Percentiles rank a stretch among this genome's conserved stretches.
Evolutionary conservation across 768 basidiomycete genomes (phyloP).

Genomic region (Hygrophoropsis aurantiaca): DNA sequence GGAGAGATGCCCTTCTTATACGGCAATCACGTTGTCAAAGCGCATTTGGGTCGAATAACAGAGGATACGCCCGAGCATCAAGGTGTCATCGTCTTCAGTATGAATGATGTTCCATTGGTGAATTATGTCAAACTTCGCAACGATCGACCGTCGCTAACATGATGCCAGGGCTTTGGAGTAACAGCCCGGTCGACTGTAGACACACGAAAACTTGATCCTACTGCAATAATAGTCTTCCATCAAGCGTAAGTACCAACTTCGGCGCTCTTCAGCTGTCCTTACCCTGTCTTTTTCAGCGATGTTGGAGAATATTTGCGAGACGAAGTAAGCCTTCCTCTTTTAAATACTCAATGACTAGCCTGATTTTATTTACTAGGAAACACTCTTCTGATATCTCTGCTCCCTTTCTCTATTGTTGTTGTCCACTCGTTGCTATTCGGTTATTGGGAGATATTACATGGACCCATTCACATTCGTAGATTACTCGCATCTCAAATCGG

Average conservation of each 20-base stretch:
- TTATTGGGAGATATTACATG: slow-evolving; percentile 13
- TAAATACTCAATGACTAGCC: slow-evolving; percentile 2
- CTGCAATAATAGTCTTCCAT: slow-evolving; percentile 96
- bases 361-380: slow-evolving; percentile 53
- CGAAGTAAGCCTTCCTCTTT: slow-evolving; percentile 55
- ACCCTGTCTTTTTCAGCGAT: slow-evolving; percentile 54
- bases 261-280: neutral
- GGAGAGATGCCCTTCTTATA: slow-evolving; percentile 99
- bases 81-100: slow-evolving; percentile 94
- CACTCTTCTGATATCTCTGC: slow-evolving; percentile 56
- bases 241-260: slow-evolving; percentile 66
- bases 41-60: slow-evolving; percentile 97
- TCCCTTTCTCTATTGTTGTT: slow-evolving; percentile 1
- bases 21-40: slow-evolving; percentile 97
- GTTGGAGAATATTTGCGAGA: slow-evolving; percentile 98
- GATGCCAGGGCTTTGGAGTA: slow-evolving; percentile 88
- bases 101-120: slow-evolving; percentile 93
- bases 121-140: too few relatives aligned
- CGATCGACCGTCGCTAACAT: slow-evolving; percentile 5
- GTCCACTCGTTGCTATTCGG: slow-evolving; percentile 12
- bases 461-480: slow-evolving; percentile 10
- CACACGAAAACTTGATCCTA: slow-evolving; percentile 95
- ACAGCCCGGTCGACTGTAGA: slow-evolving; percentile 95
- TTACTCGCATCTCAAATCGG: slow-evolving; percentile 19
- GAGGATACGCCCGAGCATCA: slow-evolving; percentile 99